phyloP scores from a whole-genome alignment of 2,329 filamentous ascomycete species.

The Teratosphaeria pseudoeucalypti region DNA sequence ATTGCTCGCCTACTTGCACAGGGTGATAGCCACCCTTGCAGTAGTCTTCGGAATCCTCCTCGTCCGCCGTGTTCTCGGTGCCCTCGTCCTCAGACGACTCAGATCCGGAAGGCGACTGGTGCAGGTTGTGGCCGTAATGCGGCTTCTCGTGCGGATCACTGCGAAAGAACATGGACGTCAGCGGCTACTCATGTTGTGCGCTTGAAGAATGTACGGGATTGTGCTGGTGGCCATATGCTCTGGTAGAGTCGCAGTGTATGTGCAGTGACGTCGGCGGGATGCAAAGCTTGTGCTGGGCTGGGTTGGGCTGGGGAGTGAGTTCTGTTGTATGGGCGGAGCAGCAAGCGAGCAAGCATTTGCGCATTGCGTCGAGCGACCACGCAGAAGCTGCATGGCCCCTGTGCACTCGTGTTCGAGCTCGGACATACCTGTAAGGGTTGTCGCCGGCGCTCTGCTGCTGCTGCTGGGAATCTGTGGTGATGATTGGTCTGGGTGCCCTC shows the following conservation, averaged over 20 bases:
- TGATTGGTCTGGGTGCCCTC: slow-evolving; percentile 51
- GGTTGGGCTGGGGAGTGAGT: not conserved
- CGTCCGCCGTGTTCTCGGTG: slow-evolving; percentile 84
- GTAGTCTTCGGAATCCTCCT: slow-evolving; percentile 98
- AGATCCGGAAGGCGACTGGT: slow-evolving; percentile 44
- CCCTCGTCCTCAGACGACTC: slow-evolving; percentile 63
- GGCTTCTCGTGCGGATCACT: slow-evolving; percentile 20
- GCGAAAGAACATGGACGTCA: not conserved
- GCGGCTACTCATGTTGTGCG: not conserved
- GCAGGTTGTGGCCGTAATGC: slow-evolving; percentile 46
- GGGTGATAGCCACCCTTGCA: slow-evolving; percentile 98
- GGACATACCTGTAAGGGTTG: slow-evolving; percentile 35
- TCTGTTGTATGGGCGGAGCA: not conserved
- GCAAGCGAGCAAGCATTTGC: not conserved
- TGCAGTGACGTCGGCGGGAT: slow-evolving; percentile 3
- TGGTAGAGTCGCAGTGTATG: slow-evolving; percentile 6
- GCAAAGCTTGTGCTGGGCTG: not conserved
- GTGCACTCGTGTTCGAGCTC: not conserved
- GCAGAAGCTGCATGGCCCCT: not conserved
- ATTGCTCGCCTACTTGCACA: slow-evolving; percentile 85
- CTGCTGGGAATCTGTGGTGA: slow-evolving; percentile 49
- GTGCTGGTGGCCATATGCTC: slow-evolving; percentile 2
- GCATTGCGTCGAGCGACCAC: not conserved
- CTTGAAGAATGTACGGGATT: not conserved
- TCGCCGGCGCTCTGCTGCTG: slow-evolving; percentile 36